These are phyloP conservation scores for Zanthoxylum bungeanum DNA, from an alignment of 345 rosid genomes.

Conservation along the genomic window DNA sequence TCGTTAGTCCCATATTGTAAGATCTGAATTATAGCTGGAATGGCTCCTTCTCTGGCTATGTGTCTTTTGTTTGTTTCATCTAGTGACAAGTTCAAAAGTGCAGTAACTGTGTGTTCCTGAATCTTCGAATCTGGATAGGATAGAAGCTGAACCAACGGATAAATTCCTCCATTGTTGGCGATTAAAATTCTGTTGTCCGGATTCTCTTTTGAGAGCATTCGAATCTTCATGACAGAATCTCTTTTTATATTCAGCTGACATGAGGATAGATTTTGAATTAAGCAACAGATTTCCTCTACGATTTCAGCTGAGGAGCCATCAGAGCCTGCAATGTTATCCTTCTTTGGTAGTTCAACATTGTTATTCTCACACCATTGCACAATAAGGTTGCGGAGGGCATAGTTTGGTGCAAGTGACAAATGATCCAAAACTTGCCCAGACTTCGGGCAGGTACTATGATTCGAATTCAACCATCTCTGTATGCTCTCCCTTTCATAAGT, in stretches of 20 bases:
- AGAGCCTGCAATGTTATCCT: constrained; percentile 17
- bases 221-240: constrained; percentile 44
- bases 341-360: constrained; percentile 44
- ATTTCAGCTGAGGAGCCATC: constrained; percentile 29
- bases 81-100: constrained; percentile 56
- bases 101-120: constrained; percentile 68
- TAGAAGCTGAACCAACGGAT: constrained; percentile 44
- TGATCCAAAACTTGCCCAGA: constrained; percentile 50
- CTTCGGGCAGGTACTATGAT: constrained; percentile 60
- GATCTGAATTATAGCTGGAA: constrained; percentile 48
- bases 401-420: constrained; percentile 50
- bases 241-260: constrained; percentile 21
- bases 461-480: constrained; percentile 52
- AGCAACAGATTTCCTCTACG: constrained; percentile 35
- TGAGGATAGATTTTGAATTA: constrained; percentile 39
- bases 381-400: constrained; percentile 55
- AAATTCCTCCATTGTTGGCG: constrained; percentile 51
- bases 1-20: constrained; percentile 47
- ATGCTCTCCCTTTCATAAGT: constrained; percentile 64
- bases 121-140: constrained; percentile 40
- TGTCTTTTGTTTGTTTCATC: constrained; percentile 52
- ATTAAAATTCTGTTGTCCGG: constrained; percentile 55
- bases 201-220: constrained; percentile 55
- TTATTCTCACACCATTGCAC: constrained; percentile 59
- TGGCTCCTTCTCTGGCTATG: constrained; percentile 55